Evolutionary conservation across 2,329 filamentous ascomycete genomes (phyloP).

Genomic region (Aspergillaceae sp.): DNA sequence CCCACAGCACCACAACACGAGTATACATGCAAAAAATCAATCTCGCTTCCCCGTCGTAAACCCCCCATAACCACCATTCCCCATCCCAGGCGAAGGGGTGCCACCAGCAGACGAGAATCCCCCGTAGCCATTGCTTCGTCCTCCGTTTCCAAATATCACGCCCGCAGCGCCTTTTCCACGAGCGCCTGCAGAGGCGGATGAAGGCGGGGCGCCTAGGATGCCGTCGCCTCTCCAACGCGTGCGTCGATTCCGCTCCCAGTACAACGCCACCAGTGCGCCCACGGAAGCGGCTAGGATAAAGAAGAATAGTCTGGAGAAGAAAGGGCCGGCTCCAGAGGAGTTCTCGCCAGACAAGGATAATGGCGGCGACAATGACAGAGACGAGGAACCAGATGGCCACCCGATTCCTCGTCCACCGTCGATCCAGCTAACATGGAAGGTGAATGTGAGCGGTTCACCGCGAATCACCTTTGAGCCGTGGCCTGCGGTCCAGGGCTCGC

Average conservation of each 20-base stretch:
- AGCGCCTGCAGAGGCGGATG: neutral
- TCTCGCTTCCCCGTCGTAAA: conserved; percentile 36
- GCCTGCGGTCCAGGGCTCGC: conserved; percentile 39
- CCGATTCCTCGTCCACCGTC: conserved; percentile 32
- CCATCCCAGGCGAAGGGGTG: conserved; percentile 13
- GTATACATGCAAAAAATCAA: conserved; percentile 14
- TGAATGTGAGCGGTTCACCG: conserved; percentile 71
- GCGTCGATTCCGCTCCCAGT: conserved; percentile 28
- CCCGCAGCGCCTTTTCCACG: conserved; percentile 40
- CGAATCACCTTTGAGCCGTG: conserved; percentile 64
- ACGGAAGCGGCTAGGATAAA: conserved; percentile 29
- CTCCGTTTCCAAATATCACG: conserved; percentile 46
- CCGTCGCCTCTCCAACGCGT: conserved; percentile 39
- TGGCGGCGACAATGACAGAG: neutral
- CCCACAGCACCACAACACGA: too few relatives aligned
- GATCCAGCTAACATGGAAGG: conserved; percentile 72
- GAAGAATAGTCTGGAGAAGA: conserved; percentile 26
- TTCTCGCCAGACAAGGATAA: neutral
- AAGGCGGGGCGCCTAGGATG: conserved; percentile 34
- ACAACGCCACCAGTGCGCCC: conserved; percentile 28
- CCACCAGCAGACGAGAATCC: conserved; percentile 40
- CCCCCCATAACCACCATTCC: conserved; percentile 26
- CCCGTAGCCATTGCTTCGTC: conserved; percentile 48
- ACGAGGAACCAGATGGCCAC: conserved; percentile 17
- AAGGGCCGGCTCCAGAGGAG: conserved; percentile 6